A percentile compares a stretch with the other conserved stretches of the same genome.
Evolutionary conservation across 345 rosid species (phyloP).

Genomic region (Syzygium jambos): DNA sequence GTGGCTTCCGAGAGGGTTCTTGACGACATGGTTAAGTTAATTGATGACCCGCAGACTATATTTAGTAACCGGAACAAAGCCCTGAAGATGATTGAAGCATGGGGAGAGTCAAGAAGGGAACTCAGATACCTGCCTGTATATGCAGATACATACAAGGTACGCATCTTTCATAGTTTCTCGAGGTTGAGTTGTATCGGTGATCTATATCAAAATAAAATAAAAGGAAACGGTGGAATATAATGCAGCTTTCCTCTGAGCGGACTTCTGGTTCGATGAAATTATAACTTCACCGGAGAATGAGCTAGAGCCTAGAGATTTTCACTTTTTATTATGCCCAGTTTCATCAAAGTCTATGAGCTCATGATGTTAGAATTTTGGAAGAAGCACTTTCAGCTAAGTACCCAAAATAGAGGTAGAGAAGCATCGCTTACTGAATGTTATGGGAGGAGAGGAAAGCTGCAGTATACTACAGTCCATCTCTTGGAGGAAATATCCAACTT

Average conservation of each 20-base stretch:
- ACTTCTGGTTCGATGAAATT: neutral
- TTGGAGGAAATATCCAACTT: neutral
- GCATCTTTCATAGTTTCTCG: neutral
- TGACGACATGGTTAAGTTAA: slow-evolving; percentile 88
- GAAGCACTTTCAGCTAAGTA: neutral
- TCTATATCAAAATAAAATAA: neutral
- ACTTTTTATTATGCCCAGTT: neutral
- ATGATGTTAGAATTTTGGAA: neutral
- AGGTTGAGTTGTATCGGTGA: neutral
- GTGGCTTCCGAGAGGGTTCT: slow-evolving; percentile 93
- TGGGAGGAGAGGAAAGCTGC: neutral
- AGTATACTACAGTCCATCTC: neutral
- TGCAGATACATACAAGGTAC: slow-evolving; percentile 93
- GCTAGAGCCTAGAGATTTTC: neutral
- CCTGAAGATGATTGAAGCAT: slow-evolving; percentile 67
- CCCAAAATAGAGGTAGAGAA: neutral
- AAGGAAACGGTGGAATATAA: neutral
- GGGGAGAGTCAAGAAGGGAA: slow-evolving; percentile 84
- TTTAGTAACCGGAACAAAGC: slow-evolving; percentile 78
- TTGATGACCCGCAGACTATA: slow-evolving; percentile 79
- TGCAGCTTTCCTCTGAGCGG: neutral
- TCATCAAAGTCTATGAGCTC: neutral
- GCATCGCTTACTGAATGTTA: neutral
- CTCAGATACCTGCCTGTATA: slow-evolving; percentile 77
- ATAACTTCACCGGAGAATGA: neutral